Base-by-base conservation (phyloP, 1,284 basidiomycete genomes). In the Tetrapyrgos nigripes region DNA sequence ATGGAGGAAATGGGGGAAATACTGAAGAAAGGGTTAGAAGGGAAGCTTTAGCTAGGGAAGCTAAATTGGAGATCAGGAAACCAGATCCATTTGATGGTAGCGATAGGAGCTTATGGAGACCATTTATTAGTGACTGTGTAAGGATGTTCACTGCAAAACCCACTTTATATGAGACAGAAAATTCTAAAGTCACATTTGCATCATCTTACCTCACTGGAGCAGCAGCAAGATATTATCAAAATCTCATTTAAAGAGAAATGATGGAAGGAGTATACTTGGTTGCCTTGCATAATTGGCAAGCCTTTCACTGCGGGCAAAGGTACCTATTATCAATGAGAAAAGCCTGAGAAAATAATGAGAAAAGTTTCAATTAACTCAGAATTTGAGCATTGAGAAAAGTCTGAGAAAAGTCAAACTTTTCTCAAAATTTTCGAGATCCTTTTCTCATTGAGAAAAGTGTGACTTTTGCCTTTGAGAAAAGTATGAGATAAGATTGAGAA, bases 11-110 rank as follows among this genome's bases (percentile, higher is more conserved):
- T 14, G 31, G 9, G 9, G 14, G 31, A 8, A 8, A 8, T 8
- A 14, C 8, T 8, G 31, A 8, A 8, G 31, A 33, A 33, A 33
- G 14, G 31, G 14, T 33, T 8, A 8, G 14, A 26, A 52, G 27
- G 35, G 50, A 52, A n/a, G 50, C 13, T 13, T n/a, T 52, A n/a
- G 17, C 19, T 4, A 10, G 31, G 24, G 47, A 50, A 44, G n/a
- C 29, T 3, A 56, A 56, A 26, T 19, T 56, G 4, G 54, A 56
- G 3, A 50, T 56, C 8, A 48, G 35, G 19, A 56, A 56, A 37
- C 54, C 46, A 10, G 28, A 14, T 21, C 27, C 27, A 31, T 56
- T 56, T 43, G 54, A 56, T 28, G 54, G 54, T n/a, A 31, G 45
- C 1, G 28, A 56, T 26, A 24, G 31, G 1, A 33, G 13, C 11